These are phyloP conservation scores for Dunaliella primolecta DNA, from an alignment of 139 green algal species.

Conservation along the genomic window DNA sequence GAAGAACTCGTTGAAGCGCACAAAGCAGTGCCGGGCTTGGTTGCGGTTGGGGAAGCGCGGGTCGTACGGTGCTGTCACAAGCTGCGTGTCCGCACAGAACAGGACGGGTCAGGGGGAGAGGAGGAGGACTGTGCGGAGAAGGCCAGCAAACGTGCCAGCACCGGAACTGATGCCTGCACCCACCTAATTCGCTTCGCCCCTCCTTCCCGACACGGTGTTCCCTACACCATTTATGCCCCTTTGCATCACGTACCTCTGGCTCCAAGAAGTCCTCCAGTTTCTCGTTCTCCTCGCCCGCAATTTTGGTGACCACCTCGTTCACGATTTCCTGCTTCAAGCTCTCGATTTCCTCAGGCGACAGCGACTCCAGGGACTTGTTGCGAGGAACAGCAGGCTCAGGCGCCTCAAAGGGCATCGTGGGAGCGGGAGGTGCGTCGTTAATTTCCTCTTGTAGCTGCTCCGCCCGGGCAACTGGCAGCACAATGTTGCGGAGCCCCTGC, in stretches of 20 bases:
- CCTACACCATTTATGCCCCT: neutral
- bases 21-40: constrained; percentile 89
- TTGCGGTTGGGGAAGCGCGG: constrained; percentile 88
- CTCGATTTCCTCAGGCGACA: constrained; percentile 46
- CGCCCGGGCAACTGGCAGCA: neutral
- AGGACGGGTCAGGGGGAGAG: too few species aligned
- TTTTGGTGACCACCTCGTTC: constrained; percentile 46
- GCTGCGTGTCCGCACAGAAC: constrained; percentile 41
- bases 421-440: neutral
- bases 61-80: constrained; percentile 75
- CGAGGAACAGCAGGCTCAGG: neutral
- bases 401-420: neutral
- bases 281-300: constrained; percentile 41
- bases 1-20: constrained; percentile 90
- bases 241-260: constrained; percentile 28
- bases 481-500: neutral
- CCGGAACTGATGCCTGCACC: too few species aligned
- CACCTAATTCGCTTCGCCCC: neutral
- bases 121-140: too few species aligned
- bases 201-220: too few species aligned
- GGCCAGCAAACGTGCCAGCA: too few species aligned
- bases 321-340: constrained; percentile 55
- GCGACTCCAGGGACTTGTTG: neutral
- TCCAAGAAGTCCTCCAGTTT: constrained; percentile 40
- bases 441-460: constrained; percentile 6